Evolutionary conservation across 768 basidiomycete species (phyloP).

Genomic region (Suillus paluster): DNA sequence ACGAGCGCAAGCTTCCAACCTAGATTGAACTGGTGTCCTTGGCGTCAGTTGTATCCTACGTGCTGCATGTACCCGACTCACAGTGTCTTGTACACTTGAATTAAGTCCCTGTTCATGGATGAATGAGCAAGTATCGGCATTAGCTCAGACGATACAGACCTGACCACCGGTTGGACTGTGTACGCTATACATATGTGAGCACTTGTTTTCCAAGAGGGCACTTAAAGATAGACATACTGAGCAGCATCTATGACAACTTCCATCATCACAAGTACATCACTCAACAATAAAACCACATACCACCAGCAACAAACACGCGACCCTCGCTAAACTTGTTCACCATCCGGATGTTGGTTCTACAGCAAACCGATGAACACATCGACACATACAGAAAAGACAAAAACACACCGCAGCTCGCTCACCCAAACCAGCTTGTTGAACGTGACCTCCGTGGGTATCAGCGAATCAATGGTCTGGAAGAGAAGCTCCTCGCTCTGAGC

Average conservation of each 20-base stretch:
- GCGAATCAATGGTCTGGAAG: slow-evolving; percentile 26
- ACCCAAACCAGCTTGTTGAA: slow-evolving; percentile 29
- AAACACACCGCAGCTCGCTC: slow-evolving; percentile 33
- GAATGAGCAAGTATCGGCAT: too few species aligned
- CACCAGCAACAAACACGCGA: too few species aligned
- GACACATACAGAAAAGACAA: neutral
- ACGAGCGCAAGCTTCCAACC: slow-evolving; percentile 32
- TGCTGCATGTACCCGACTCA: slow-evolving; percentile 20
- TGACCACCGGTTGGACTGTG: too few species aligned
- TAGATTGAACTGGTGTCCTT: slow-evolving; percentile 20
- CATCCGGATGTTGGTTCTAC: too few species aligned
- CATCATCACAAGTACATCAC: too few species aligned
- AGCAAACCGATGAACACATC: too few species aligned
- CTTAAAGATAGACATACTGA: too few species aligned
- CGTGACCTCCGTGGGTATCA: slow-evolving; percentile 21
- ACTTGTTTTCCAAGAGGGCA: too few species aligned
- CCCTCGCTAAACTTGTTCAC: too few species aligned
- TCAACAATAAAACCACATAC: slow-evolving; percentile 2
- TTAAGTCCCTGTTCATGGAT: slow-evolving; percentile 38
- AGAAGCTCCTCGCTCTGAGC: slow-evolving; percentile 29
- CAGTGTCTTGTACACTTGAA: slow-evolving; percentile 42
- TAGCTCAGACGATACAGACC: too few species aligned
- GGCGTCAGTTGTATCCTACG: neutral
- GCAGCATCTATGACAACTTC: too few species aligned
- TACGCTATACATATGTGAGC: too few species aligned